Base-by-base conservation (phyloP, 495 filamentous ascomycete genomes). In the Aspergillus conjunctus region DNA sequence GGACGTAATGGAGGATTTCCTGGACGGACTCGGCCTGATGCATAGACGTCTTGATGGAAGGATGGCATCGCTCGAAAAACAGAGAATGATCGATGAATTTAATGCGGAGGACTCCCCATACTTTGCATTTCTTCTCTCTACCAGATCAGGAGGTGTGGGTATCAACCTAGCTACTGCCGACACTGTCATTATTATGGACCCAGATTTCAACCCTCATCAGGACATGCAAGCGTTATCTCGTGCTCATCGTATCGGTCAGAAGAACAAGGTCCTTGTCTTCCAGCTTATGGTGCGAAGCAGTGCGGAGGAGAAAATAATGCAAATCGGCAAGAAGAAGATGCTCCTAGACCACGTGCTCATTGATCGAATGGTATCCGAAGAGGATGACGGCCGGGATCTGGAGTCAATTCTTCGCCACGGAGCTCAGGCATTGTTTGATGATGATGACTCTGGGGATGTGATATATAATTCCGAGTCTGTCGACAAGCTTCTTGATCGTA, bases 151-250 rank as follows among this genome's bases (percentile, higher is more conserved):
- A 39, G 94, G 94, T 52, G 93, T 98, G 2, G 94, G 94, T 15
- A 99, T 99, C 77, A 99, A 99, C 67, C 83, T 99, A 49, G 94
- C 95, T 0, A 96, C 91, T 31, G 94, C 94, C 3, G 94, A 99
- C 67, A 99, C 95, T 0, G 94, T 99, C 61, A 97, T 99, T 55
- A 97, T 99, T 51, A 87, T 97, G 64, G 94, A 99, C 68, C 95
- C 94, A 0, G 94, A 99, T 67, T 98, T 96, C 77, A 99, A 99
- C 64, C 94, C 94, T 0, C 94, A 98, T 66, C 94, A 98, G 71
- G 94, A 99, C 68, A 91, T 98, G 62, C 94, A 99, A 73, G 94
- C 94, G 0, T 76, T 98, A 6, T 96, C 92, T 8, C 87, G 94
- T 60, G 95, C 93, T 21, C 94, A 99, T 72, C 86, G 94, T 32